Percentiles rank a stretch among this genome's conserved stretches.
Conservation (phyloP, 1,139 yeast species). For the Kazachstania sp. region DNA sequence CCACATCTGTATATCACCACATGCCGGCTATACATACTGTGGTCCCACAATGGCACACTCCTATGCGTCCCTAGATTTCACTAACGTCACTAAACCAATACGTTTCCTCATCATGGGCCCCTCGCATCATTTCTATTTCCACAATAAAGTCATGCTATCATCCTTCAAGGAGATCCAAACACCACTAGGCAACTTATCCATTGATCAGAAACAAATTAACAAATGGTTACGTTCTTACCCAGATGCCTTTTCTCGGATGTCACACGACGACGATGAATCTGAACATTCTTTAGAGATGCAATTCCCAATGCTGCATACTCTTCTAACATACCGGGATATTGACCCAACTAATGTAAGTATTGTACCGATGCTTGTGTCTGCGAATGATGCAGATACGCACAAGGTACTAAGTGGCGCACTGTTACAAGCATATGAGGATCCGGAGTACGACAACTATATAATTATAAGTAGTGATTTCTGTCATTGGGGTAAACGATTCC, state of each 20-base stretch:
- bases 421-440: slow-evolving; percentile 40
- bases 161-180: slow-evolving; percentile 55
- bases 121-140: slow-evolving; percentile 83
- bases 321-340: slow-evolving; percentile 40
- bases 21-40: slow-evolving; percentile 86
- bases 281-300: slow-evolving; percentile 98
- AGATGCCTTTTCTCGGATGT: slow-evolving; percentile 34
- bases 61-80: slow-evolving; percentile 57
- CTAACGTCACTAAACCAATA: slow-evolving; percentile 29
- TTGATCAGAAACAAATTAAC: slow-evolving; percentile 27
- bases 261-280: slow-evolving; percentile 53
- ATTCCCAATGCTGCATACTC: slow-evolving; percentile 48
- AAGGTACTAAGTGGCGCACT: slow-evolving; percentile 42
- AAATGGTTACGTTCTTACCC: slow-evolving; percentile 5
- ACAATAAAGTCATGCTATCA: slow-evolving; percentile 49
- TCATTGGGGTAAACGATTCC: slow-evolving; percentile 87
- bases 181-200: slow-evolving; percentile 75
- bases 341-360: slow-evolving; percentile 43
- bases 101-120: slow-evolving; percentile 84
- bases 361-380: slow-evolving; percentile 76
- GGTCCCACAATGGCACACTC: slow-evolving; percentile 74
- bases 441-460: slow-evolving; percentile 41
- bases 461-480: slow-evolving; percentile 87
- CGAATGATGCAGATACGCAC: slow-evolving; percentile 42
- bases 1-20: slow-evolving; percentile 55